Percentiles rank a stretch among this genome's conserved stretches.
These are phyloP conservation scores for Talaromyces stipitatus DNA, from an alignment of 495 filamentous ascomycete genomes.

Conservation along the genomic window DNA sequence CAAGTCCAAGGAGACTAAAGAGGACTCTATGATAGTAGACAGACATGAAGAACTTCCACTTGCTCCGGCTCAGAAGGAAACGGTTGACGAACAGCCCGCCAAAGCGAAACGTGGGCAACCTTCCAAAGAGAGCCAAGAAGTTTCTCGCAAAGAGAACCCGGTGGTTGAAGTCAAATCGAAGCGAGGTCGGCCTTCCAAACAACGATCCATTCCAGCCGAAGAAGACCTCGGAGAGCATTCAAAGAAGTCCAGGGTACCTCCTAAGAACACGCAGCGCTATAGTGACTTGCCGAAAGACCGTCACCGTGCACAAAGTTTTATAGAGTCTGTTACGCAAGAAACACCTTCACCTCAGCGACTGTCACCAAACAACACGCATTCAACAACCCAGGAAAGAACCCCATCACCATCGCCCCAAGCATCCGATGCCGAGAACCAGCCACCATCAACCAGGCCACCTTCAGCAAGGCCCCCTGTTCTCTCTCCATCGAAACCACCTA, in stretches of 20 bases:
- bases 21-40: neutral
- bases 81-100: neutral
- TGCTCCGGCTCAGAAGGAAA: neutral
- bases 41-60: neutral
- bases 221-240: constrained; percentile 4
- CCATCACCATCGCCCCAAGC: constrained; percentile 63
- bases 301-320: constrained; percentile 21
- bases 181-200: constrained; percentile 3
- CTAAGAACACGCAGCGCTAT: constrained; percentile 36
- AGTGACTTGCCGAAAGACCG: constrained; percentile 38
- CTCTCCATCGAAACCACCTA: constrained; percentile 35
- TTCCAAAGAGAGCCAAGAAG: constrained; percentile 10
- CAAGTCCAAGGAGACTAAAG: neutral
- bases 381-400: constrained; percentile 1
- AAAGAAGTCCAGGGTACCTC: constrained; percentile 25
- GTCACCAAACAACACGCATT: neutral
- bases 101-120: constrained; percentile 8
- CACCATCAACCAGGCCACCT: constrained; percentile 55
- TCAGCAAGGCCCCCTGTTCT: constrained; percentile 21
- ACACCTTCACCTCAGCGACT: neutral
- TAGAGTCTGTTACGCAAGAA: constrained; percentile 4
- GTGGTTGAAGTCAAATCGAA: neutral
- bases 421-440: constrained; percentile 75
- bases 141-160: neutral
- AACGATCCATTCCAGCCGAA: constrained; percentile 10